Conservation (phyloP, 1,284 basidiomycete species). For the Phellinidium pouzarii region DNA sequence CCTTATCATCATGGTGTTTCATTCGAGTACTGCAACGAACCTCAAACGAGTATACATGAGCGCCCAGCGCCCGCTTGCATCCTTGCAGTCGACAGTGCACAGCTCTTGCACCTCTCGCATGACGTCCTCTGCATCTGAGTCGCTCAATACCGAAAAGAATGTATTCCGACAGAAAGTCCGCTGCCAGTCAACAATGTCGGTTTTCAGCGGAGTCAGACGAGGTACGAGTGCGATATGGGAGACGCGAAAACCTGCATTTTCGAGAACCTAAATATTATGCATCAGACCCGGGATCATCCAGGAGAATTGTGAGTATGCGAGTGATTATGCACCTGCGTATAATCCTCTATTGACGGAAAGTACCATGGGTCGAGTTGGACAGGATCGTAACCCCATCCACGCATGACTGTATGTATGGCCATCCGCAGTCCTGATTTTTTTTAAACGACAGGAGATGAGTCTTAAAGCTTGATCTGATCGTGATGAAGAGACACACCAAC, state of each 20-base stretch:
- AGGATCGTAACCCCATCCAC: constrained; percentile 53
- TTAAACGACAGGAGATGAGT: too few relatives aligned
- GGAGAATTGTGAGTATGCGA: constrained; percentile 1
- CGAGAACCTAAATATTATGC: constrained; percentile 44
- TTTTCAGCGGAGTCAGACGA: constrained; percentile 59
- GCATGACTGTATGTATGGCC: constrained; percentile 51
- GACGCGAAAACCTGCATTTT: constrained; percentile 48
- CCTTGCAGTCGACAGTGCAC: constrained; percentile 53
- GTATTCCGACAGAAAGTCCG: constrained; percentile 55
- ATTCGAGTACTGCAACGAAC: constrained; percentile 33
- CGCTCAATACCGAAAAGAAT: constrained; percentile 39
- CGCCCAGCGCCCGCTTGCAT: constrained; percentile 54
- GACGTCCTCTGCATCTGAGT: constrained; percentile 50
- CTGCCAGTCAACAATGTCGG: constrained; percentile 65
- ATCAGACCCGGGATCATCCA: neutral
- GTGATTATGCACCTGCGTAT: constrained; percentile 41
- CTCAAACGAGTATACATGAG: constrained; percentile 70
- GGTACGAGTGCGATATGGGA: constrained; percentile 55
- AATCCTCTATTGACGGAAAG: constrained; percentile 68
- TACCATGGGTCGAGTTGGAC: constrained; percentile 70
- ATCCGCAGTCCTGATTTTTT: constrained; percentile 53
- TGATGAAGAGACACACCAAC: constrained; percentile 37
- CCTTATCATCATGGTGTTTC: neutral
- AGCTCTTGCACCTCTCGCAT: constrained; percentile 60
- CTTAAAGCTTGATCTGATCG: neutral